These are phyloP conservation scores for Hericium rajendrae DNA, from an alignment of 768 basidiomycete genomes.

Conservation along the genomic window DNA sequence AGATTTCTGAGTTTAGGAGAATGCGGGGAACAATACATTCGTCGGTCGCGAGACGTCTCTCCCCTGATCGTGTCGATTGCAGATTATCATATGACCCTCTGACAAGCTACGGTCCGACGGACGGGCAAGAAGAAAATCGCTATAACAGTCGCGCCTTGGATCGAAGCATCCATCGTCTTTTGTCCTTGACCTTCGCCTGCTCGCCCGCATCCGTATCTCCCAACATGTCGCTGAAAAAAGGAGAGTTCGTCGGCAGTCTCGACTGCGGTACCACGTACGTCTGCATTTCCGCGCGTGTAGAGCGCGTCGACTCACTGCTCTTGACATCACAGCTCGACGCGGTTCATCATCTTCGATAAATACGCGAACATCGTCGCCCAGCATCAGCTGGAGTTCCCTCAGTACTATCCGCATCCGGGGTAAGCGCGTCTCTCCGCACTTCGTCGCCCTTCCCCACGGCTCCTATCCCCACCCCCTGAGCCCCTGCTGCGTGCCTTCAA, in stretches of 20 bases:
- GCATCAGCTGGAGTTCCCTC: slow-evolving; percentile 88
- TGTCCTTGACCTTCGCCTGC: too few relatives aligned
- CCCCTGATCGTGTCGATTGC: background rate
- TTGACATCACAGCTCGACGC: slow-evolving; percentile 55
- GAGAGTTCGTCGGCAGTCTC: slow-evolving; percentile 84
- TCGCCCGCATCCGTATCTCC: too few relatives aligned
- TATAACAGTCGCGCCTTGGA: too few relatives aligned
- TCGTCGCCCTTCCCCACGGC: background rate
- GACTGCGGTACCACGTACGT: slow-evolving; percentile 94
- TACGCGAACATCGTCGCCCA: slow-evolving; percentile 81
- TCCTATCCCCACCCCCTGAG: background rate
- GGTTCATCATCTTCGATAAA: slow-evolving; percentile 87
- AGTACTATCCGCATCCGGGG: slow-evolving; percentile 88
- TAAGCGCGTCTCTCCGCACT: slow-evolving; percentile 17
- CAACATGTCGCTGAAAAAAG: slow-evolving; percentile 40
- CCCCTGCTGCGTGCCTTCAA: background rate
- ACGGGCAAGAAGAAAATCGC: too few relatives aligned
- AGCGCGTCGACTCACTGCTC: background rate
- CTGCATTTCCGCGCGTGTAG: background rate
- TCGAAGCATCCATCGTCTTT: too few relatives aligned
- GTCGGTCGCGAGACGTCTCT: too few relatives aligned
- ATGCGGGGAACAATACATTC: too few relatives aligned
- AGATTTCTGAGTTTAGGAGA: too few relatives aligned
- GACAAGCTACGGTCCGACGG: background rate
- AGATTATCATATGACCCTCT: background rate